phyloP scores from a whole-genome alignment of 371 early-diverging fungal species.

The Saksenaea vasiformis region DNA sequence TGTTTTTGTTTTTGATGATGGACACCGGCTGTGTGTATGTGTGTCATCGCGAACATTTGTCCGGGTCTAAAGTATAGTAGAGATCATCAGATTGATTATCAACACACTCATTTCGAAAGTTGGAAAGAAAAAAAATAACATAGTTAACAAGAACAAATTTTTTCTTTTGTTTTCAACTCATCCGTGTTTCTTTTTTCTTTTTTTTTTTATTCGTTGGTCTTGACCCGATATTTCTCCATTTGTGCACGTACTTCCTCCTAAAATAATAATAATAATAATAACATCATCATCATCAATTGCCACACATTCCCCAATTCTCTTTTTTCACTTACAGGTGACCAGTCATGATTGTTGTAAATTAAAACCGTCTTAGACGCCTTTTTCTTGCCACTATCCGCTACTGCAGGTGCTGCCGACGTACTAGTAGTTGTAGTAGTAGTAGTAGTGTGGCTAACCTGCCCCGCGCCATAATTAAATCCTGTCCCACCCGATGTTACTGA shows the following conservation, averaged over 20 bases:
- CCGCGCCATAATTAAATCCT: constrained; percentile 1
- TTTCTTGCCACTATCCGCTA: constrained; percentile 27
- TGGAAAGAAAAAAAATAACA: not conserved
- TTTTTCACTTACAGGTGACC: constrained; percentile 39
- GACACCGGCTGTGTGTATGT: not conserved
- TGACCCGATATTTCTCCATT: constrained; percentile 20
- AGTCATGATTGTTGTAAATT: constrained; percentile 41
- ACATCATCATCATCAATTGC: too few relatives aligned
- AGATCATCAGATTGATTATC: not conserved
- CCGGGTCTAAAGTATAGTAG: not conserved
- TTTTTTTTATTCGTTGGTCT: constrained; percentile 11
- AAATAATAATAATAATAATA: not conserved
- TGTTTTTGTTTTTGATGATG: too few relatives aligned
- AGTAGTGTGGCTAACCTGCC: constrained; percentile 2
- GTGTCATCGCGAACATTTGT: constrained; percentile 1
- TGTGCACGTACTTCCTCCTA: constrained; percentile 24
- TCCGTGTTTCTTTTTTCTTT: too few relatives aligned
- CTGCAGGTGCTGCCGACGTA: constrained; percentile 10
- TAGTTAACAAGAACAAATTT: not conserved
- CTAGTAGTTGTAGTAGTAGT: too few relatives aligned
- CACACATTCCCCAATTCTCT: not conserved
- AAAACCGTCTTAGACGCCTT: constrained; percentile 42
- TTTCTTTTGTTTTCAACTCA: constrained; percentile 6
- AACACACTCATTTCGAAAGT: not conserved
- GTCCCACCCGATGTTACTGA: not conserved